Percentiles rank a stretch among this genome's conserved stretches.
Evolutionary conservation across 164 flowering plant genomes (phyloP).

Genomic region (Berberis vulgaris): DNA sequence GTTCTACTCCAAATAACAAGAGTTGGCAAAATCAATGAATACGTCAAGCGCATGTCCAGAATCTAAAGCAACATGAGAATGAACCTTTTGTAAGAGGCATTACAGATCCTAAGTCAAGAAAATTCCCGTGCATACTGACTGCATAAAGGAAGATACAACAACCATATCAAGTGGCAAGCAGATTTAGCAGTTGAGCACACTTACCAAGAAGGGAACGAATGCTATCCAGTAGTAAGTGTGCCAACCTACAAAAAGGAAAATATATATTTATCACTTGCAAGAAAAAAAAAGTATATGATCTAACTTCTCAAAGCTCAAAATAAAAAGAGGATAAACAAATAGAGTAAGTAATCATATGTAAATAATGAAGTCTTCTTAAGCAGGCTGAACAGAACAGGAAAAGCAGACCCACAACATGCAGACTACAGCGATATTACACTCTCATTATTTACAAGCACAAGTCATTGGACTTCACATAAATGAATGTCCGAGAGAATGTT

Average conservation of each 20-base stretch:
- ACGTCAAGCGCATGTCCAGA: too few species aligned
- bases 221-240: slow-evolving; percentile 85
- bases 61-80: too few species aligned
- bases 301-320: neutral
- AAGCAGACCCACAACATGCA: neutral
- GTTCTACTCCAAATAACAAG: too few species aligned
- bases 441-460: neutral
- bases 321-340: neutral
- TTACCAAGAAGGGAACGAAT: slow-evolving; percentile 71
- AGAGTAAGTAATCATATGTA: neutral
- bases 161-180: neutral
- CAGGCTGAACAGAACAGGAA: neutral
- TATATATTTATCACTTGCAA: neutral
- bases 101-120: neutral
- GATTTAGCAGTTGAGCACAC: slow-evolving; percentile 13
- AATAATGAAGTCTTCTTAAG: neutral
- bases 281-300: too few species aligned
- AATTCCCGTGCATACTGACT: neutral
- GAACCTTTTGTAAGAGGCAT: too few species aligned
- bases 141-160: neutral
- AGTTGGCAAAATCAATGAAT: too few species aligned
- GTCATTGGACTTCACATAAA: neutral
- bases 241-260: slow-evolving; percentile 63
- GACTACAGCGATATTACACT: neutral
- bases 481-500: neutral